Base-by-base conservation (phyloP, 768 basidiomycete species). In the Lentinula edodes region DNA sequence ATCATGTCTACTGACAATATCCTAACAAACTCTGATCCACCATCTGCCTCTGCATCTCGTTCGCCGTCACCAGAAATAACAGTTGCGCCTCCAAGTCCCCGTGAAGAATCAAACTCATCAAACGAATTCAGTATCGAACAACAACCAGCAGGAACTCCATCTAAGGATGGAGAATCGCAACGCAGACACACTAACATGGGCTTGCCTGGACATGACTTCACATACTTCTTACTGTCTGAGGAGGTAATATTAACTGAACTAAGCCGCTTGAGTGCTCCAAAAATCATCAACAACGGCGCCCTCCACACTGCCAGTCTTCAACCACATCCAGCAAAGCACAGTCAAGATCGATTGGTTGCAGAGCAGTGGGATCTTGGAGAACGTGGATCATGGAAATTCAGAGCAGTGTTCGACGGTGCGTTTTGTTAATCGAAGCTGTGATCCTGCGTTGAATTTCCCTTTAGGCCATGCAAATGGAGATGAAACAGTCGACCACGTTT, bases 371-470 rank as follows among this genome's bases (percentile, higher is more conserved):
- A 48, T 48, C 15, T 58, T 35, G 32, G 32, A 15, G 58, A 51
- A 5, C 15, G 52, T 41, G 51, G 59, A 42, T 76, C 76, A 8
- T 83, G 82, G 81, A 66, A 68, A 2, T 80, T 83, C 59, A 73
- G 77, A 32, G 80, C 73, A 20, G 66, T 83, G 16, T 80, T 82
- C 62, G 83, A 84, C 61, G 83, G 83, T 76, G 32, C 43, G 58
- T 45, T 43, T 39, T 41, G 52, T 43, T 39, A 10, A 18, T 35
- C 55, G 34, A 20, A 38, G 61, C 79, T 79, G 79, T 20, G 80
- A 81, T 64, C 28, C 28, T 28, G 28, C 4, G 6, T 58, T 13
- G 42, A 41, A 1, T 55, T n/a, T 28, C 18, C 32, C 7, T 34
- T 8, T 28, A 58, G 58, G 58, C 4, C 58, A 58, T 34, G 58